Conservation (phyloP, 31 red algal species). For the Odonthalia washingtoniensis region DNA sequence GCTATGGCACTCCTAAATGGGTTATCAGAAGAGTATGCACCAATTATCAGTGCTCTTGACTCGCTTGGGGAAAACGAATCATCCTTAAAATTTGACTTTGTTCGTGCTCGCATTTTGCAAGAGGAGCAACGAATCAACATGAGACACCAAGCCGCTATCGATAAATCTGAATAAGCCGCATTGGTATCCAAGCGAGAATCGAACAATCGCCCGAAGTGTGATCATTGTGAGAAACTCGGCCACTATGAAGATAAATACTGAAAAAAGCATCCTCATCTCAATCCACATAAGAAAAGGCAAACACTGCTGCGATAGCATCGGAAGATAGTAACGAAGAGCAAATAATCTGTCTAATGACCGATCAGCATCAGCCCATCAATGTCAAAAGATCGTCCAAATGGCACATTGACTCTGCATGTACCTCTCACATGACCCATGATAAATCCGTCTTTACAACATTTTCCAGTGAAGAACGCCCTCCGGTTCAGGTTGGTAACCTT, state of each 20-base stretch:
- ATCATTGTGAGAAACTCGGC: neutral
- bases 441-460: conserved; percentile 33
- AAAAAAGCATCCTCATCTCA: neutral
- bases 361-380: neutral
- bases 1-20: conserved; percentile 8
- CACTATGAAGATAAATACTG: neutral
- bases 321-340: neutral
- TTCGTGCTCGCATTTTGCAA: conserved; percentile 24
- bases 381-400: neutral
- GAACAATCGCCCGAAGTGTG: conserved; percentile 6
- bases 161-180: neutral
- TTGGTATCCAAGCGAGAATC: neutral
- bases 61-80: conserved; percentile 17
- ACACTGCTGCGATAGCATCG: neutral
- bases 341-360: neutral
- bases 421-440: conserved; percentile 42
- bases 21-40: neutral
- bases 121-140: conserved; percentile 38
- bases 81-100: conserved; percentile 14
- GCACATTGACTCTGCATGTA: conserved; percentile 43
- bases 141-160: neutral
- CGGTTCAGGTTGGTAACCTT: conserved; percentile 7
- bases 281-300: neutral
- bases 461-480: neutral
- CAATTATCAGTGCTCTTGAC: neutral